These are phyloP conservation scores for Exophiala mesophila DNA, from an alignment of 2,329 filamentous ascomycete genomes.

Conservation along the genomic window DNA sequence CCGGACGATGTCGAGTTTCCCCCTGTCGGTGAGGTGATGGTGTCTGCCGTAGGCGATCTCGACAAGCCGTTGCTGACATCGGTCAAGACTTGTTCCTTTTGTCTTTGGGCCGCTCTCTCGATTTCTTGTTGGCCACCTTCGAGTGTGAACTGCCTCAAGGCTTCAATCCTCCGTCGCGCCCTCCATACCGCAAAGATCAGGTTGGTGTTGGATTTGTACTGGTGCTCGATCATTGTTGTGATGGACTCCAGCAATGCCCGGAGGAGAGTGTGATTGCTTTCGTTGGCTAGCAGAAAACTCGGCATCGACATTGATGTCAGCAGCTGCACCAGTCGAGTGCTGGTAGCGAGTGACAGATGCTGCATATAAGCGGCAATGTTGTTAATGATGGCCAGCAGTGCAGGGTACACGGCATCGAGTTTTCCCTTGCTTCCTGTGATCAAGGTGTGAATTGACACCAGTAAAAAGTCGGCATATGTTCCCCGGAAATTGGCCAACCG, in stretches of 20 bases:
- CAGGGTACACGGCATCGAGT: constrained; percentile 85
- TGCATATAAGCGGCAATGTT: constrained; percentile 85
- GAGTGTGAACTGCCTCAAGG: constrained; percentile 78
- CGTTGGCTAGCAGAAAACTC: constrained; percentile 85
- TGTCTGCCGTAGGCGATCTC: constrained; percentile 16
- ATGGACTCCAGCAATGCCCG: constrained; percentile 81
- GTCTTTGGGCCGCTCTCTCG: constrained; percentile 50
- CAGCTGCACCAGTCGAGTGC: constrained; percentile 78
- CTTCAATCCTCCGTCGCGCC: constrained; percentile 77
- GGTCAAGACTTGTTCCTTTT: constrained; percentile 49
- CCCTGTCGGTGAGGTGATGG: constrained; percentile 10
- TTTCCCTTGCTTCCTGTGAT: constrained; percentile 89
- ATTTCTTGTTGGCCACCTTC: constrained; percentile 91
- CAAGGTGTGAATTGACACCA: constrained; percentile 89
- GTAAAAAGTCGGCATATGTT: constrained; percentile 87
- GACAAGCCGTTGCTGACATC: constrained; percentile 12
- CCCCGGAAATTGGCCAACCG: constrained; percentile 79
- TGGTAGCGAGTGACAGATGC: constrained; percentile 67
- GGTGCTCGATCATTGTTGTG: constrained; percentile 84
- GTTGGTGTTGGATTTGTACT: constrained; percentile 68
- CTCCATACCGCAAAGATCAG: constrained; percentile 75
- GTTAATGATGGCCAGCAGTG: constrained; percentile 84
- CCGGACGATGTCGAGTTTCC: constrained; percentile 7
- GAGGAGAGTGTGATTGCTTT: constrained; percentile 79
- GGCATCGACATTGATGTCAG: constrained; percentile 91